phyloP scores from a whole-genome alignment of 2,329 filamentous ascomycete genomes.

The Aspergillus alliaceus region DNA sequence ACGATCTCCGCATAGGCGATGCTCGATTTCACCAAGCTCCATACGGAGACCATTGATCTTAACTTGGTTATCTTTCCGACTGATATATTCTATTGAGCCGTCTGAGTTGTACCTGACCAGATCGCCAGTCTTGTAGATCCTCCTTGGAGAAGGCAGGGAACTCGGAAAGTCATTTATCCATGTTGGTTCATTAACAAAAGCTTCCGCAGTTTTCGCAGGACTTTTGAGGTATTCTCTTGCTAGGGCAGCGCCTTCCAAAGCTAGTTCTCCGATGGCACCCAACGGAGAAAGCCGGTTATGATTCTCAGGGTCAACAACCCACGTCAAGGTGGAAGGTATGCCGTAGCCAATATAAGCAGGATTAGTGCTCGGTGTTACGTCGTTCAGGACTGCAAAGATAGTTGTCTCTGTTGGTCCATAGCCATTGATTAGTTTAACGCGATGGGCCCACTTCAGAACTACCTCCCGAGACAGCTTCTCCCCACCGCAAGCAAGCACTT shows the following conservation, averaged over 20 bases:
- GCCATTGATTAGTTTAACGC: conserved; percentile 38
- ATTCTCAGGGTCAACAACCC: conserved; percentile 35
- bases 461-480: conserved; percentile 71
- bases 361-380: conserved; percentile 24
- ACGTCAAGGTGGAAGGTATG: conserved; percentile 24
- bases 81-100: conserved; percentile 21
- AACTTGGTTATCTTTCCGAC: conserved; percentile 65
- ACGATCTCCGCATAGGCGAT: conserved; percentile 33
- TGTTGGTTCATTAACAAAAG: conserved; percentile 27
- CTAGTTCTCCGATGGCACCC: conserved; percentile 35
- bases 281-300: conserved; percentile 36
- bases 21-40: conserved; percentile 56
- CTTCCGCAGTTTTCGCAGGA: conserved; percentile 29
- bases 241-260: conserved; percentile 39
- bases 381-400: conserved; percentile 32
- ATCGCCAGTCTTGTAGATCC: conserved; percentile 31
- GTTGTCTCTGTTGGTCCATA: conserved; percentile 42
- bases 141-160: conserved; percentile 9
- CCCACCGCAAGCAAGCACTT: conserved; percentile 46
- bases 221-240: conserved; percentile 43
- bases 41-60: conserved; percentile 67
- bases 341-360: conserved; percentile 23
- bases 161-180: conserved; percentile 21
- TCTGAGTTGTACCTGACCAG: conserved; percentile 21
- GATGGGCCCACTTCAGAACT: conserved; percentile 64